These are phyloP conservation scores for California macrophylla DNA, from an alignment of 441 rosid genomes.

Conservation along the genomic window DNA sequence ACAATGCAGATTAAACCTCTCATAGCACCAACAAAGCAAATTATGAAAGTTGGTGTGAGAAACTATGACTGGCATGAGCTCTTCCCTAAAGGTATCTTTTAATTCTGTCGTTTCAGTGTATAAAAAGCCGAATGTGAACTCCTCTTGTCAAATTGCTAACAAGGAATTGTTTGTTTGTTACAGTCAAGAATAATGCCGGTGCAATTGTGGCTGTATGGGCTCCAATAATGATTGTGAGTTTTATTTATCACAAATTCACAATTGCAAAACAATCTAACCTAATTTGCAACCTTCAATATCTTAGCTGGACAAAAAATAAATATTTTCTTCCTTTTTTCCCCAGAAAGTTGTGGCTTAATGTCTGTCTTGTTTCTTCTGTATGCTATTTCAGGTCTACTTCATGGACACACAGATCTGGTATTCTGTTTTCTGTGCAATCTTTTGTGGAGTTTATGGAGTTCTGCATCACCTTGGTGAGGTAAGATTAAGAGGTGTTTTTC, in stretches of 20 bases:
- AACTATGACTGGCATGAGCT: constrained; percentile 83
- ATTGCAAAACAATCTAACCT: constrained; percentile 6
- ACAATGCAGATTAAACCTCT: constrained; percentile 82
- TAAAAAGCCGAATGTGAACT: neutral
- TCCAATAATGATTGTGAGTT: constrained; percentile 91
- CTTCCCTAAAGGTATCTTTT: constrained; percentile 63
- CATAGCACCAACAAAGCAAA: constrained; percentile 70
- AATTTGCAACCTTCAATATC: neutral
- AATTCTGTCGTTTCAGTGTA: constrained; percentile 8
- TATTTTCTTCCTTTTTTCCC: neutral
- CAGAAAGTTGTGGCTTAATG: neutral
- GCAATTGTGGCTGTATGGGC: constrained; percentile 94
- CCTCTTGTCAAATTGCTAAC: constrained; percentile 5
- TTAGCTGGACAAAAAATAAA: neutral
- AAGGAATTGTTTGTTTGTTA: constrained; percentile 19
- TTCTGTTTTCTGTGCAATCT: constrained; percentile 85
- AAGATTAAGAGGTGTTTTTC: constrained; percentile 20
- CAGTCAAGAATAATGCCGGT: constrained; percentile 85
- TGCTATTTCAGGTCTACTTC: constrained; percentile 62
- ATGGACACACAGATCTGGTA: constrained; percentile 99
- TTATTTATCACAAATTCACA: too few relatives aligned
- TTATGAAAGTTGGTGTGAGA: constrained; percentile 63
- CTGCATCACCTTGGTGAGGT: constrained; percentile 99
- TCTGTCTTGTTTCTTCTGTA: constrained; percentile 18
- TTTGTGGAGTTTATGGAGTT: constrained; percentile 92